These are phyloP conservation scores for Tylopilus subfusipes DNA, from an alignment of 768 basidiomycete genomes.

Conservation along the genomic window DNA sequence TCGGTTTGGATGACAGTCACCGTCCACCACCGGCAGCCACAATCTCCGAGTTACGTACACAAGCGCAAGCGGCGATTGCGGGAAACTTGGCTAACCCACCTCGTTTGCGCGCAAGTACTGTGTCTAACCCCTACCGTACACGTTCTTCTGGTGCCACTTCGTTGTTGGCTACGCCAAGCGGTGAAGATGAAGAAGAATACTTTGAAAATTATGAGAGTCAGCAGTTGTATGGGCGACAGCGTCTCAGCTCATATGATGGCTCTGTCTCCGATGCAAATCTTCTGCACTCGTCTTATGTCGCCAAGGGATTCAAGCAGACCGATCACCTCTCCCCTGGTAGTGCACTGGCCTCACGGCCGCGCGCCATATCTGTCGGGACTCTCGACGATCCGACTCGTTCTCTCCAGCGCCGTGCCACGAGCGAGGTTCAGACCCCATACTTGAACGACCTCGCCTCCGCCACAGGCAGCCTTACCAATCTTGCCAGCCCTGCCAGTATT, in stretches of 20 bases:
- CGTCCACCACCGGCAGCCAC: constrained; percentile 80
- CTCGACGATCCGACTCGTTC: constrained; percentile 76
- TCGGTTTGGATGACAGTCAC: constrained; percentile 82
- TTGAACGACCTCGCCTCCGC: constrained; percentile 49
- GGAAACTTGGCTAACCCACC: constrained; percentile 77
- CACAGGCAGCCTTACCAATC: constrained; percentile 27
- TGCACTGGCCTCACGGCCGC: constrained; percentile 52
- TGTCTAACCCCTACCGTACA: constrained; percentile 86
- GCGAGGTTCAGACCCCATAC: constrained; percentile 54
- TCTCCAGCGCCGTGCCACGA: constrained; percentile 60
- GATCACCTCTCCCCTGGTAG: constrained; percentile 57
- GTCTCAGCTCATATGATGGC: constrained; percentile 60
- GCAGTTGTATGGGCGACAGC: constrained; percentile 47
- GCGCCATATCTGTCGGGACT: constrained; percentile 85
- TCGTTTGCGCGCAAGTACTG: constrained; percentile 83
- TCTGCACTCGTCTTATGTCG: constrained; percentile 56
- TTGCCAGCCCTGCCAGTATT: constrained; percentile 39
- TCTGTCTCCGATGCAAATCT: constrained; percentile 49
- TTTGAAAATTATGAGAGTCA: constrained; percentile 56
- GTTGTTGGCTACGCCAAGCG: constrained; percentile 56
- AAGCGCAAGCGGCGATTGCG: constrained; percentile 87
- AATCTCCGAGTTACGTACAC: constrained; percentile 82
- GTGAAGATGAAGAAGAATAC: constrained; percentile 73
- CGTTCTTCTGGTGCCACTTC: constrained; percentile 58
- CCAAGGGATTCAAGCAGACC: constrained; percentile 70